Evolutionary conservation across 805 yeast species (phyloP).

Genomic region (Nematodospora valgi): DNA sequence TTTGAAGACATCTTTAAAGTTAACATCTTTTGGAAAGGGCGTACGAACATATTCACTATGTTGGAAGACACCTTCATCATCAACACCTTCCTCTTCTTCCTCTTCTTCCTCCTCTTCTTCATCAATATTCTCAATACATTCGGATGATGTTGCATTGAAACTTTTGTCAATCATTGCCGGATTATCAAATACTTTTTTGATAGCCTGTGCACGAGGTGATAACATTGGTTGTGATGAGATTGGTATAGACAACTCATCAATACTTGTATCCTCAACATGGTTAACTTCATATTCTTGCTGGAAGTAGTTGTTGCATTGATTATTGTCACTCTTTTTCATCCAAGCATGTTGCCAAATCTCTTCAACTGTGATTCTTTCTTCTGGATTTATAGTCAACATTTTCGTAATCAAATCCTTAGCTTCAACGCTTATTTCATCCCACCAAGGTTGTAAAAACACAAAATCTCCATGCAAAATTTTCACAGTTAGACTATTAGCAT

Average conservation of each 20-base stretch:
- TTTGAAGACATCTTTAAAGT: conserved; percentile 31
- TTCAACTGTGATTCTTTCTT: conserved; percentile 61
- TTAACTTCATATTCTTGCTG: conserved; percentile 7
- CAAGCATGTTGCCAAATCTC: conserved; percentile 72
- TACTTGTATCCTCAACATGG: conserved; percentile 9
- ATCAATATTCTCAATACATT: conserved; percentile 20
- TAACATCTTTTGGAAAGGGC: conserved; percentile 31
- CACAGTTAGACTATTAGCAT: conserved; percentile 55
- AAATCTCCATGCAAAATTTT: conserved; percentile 72
- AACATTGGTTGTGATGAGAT: conserved; percentile 15
- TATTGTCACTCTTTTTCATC: conserved; percentile 26
- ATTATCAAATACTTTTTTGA: conserved; percentile 40
- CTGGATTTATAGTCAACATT: conserved; percentile 68
- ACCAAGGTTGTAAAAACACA: conserved; percentile 79
- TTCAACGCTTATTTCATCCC: conserved; percentile 75
- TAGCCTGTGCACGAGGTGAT: conserved; percentile 38
- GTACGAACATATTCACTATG: conserved; percentile 43
- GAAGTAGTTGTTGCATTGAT: background rate
- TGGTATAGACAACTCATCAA: conserved; percentile 7
- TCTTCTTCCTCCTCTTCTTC: conserved; percentile 8
- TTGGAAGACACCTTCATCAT: conserved; percentile 16
- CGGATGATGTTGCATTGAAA: conserved; percentile 13
- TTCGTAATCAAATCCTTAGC: conserved; percentile 68
- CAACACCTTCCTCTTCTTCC: conserved; percentile 5
- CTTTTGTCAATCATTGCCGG: conserved; percentile 33